Base-by-base conservation (phyloP, 1,284 basidiomycete species). In the Malassezia furfur region DNA sequence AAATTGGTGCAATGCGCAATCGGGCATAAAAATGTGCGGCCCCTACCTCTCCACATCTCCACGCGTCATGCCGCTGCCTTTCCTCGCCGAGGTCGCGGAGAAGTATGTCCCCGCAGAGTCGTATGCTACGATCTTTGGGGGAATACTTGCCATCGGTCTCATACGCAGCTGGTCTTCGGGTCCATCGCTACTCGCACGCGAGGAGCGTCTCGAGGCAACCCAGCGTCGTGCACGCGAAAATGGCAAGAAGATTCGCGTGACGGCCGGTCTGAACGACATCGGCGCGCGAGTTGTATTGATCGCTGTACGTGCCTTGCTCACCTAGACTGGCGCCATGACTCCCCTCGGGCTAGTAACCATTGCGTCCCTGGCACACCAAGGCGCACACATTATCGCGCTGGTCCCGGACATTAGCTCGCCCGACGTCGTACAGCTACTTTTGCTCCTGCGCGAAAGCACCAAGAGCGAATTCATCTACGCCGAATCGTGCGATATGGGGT, bases 391-490 rank as follows among this genome's bases (percentile, higher is more conserved):
- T 50, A 62, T 70, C 28, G 64, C 62, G 8, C 60, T 70, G 11
- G 62, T 60, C 1, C 61, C 61, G 7, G 55, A 59, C 30, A 52
- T 65, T 2, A 28, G 39, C 1, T 36, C 62, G 0, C 61, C 60
- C 2, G 41, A 61, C 1, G 57, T 63, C 1, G 41, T 62, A 10
- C 68, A 70, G 50, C 37, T 70, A 31, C 34, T 70, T 6, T 46
- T 61, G 12, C 57, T 71, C 12, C 58, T 72, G 11, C 60, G 70
- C 10, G 67, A 68, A 49, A 63, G 64, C 28, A 66, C 68, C 0
- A 54, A 51, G 21, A 65, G 57, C 55, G 64, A 67, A 37, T 61
- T 64, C 25, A 63, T 72, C 21, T 72, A 65, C 43, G 70, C 70
- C 2, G 70, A 72, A 36, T 35, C 64, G 52, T 72, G 70, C 54